Base-by-base conservation (phyloP, 2,329 filamentous ascomycete genomes). In the Ceratocystis lukuohia region DNA sequence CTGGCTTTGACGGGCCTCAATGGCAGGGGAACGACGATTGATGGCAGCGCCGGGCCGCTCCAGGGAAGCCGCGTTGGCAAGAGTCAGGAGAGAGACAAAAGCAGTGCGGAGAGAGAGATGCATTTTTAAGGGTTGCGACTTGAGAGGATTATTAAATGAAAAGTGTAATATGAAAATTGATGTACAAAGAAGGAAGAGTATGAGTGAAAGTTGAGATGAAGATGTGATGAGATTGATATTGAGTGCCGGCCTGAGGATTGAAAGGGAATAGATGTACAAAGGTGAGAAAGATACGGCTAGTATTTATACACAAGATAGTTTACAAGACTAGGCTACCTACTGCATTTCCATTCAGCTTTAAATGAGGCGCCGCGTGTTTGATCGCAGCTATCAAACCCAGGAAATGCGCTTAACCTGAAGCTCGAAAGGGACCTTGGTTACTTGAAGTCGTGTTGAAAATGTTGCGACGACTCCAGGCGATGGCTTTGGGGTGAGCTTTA, bases 51-150 rank as follows among this genome's bases (percentile, higher is more conserved):
- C 63, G n/a, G 61, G 61, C 7, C 25, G 44, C 15, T 63, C 22
- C 22, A 67, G 41, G 17, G 59, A 41, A 2, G 61, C 66, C 44
- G 70, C 70, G 8, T 61, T 66, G 65, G 71, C 69, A 61, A 72
- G 53, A 68, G 71, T 70, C 44, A 71, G 69, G 61, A 72, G 68
- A 70, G 69, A 70, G 67, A 74, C 64, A 65, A 73, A 53, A 63
- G 71, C 44, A 68, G 71, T 67, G 59, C 67, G 46, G 53, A 71
- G 25, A 17, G 72, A 67, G 70, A 72, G 70, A 67, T 74, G 69
- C 74, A 75, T 75, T 44, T 70, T 74, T 69, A 61, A 50, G 45
- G 8, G 1, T 15, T 41, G 3, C 1, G 30, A 41, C 3, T 41
- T 12, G 3, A 5, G 12, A 5, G n/a, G 44, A 37, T 22, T 22